Conservation (phyloP, 176 grass and related monocot species). For the Lolium multiflorum region DNA sequence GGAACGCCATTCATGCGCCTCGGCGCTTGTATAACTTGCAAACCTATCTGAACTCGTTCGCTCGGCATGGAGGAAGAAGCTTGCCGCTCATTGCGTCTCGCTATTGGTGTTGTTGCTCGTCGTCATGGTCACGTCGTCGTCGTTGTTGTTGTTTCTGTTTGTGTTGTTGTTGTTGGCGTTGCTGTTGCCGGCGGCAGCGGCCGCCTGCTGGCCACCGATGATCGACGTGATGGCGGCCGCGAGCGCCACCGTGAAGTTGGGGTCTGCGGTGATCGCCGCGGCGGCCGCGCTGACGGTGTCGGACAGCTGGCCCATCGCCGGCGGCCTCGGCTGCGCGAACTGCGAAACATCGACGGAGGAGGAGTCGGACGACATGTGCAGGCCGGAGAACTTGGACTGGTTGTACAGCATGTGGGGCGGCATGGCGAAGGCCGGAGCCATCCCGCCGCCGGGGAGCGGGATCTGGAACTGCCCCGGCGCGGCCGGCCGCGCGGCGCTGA, state of each 20-base stretch:
- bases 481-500: constrained; percentile 41
- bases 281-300: constrained; percentile 80
- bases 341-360: constrained; percentile 14
- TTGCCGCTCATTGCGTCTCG: constrained; percentile 39
- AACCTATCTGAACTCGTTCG: neutral
- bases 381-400: constrained; percentile 75
- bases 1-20: neutral
- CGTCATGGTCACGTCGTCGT: constrained; percentile 41
- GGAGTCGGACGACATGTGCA: constrained; percentile 67
- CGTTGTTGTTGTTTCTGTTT: constrained; percentile 11
- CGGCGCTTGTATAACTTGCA: neutral
- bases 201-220: constrained; percentile 56
- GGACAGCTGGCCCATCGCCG: constrained; percentile 1
- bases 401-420: constrained; percentile 59
- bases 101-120: constrained; percentile 59
- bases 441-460: constrained; percentile 26
- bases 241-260: constrained; percentile 88
- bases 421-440: constrained; percentile 42
- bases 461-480: constrained; percentile 53
- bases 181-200: constrained; percentile 28
- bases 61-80: neutral
- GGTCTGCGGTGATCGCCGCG: constrained; percentile 77
- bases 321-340: constrained; percentile 53
- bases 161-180: constrained; percentile 19
- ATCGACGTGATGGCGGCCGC: constrained; percentile 89